phyloP scores from a whole-genome alignment of 441 rosid species.

The Bruguiera hainesii region DNA sequence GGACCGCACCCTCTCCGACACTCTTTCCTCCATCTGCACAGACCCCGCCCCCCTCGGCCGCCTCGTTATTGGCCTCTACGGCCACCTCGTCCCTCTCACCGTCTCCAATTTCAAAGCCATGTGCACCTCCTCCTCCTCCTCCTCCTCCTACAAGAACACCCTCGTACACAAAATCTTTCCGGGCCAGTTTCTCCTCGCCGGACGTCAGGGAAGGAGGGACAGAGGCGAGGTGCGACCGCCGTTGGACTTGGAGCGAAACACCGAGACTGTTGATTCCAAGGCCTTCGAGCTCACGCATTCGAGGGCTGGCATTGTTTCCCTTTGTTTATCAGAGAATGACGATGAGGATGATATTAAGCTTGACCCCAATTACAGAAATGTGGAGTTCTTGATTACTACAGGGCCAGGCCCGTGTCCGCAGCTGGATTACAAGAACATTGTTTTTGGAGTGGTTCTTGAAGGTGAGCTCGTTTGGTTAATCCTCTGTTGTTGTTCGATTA shows the following conservation, averaged over 20 bases:
- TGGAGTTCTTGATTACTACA: slow-evolving; percentile 81
- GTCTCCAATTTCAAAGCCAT: slow-evolving; percentile 79
- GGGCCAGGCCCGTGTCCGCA: slow-evolving; percentile 91
- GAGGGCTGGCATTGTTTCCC: slow-evolving; percentile 59
- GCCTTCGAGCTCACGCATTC: slow-evolving; percentile 61
- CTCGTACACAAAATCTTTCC: slow-evolving; percentile 77
- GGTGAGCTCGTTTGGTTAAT: slow-evolving; percentile 30
- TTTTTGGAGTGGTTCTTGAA: slow-evolving; percentile 79
- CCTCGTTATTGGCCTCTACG: slow-evolving; percentile 74
- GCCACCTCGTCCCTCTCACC: slow-evolving; percentile 67
- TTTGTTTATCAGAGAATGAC: slow-evolving; percentile 77
- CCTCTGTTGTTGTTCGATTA: neutral
- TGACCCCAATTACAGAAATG: slow-evolving; percentile 67
- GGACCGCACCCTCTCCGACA: slow-evolving; percentile 46
- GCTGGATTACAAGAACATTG: slow-evolving; percentile 70
- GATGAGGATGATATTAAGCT: slow-evolving; percentile 69
- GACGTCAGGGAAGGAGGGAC: slow-evolving; percentile 61
- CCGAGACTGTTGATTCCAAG: slow-evolving; percentile 60
- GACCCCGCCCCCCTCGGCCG: slow-evolving; percentile 65
- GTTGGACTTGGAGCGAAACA: slow-evolving; percentile 43
- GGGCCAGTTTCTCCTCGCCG: slow-evolving; percentile 71
- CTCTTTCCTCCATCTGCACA: slow-evolving; percentile 46
- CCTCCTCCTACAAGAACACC: slow-evolving; percentile 64
- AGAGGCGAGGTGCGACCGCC: slow-evolving; percentile 51
- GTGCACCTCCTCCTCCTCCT: slow-evolving; percentile 57